Base-by-base conservation (phyloP, 2,329 filamentous ascomycete genomes). In the Epichloe coenophiala region DNA sequence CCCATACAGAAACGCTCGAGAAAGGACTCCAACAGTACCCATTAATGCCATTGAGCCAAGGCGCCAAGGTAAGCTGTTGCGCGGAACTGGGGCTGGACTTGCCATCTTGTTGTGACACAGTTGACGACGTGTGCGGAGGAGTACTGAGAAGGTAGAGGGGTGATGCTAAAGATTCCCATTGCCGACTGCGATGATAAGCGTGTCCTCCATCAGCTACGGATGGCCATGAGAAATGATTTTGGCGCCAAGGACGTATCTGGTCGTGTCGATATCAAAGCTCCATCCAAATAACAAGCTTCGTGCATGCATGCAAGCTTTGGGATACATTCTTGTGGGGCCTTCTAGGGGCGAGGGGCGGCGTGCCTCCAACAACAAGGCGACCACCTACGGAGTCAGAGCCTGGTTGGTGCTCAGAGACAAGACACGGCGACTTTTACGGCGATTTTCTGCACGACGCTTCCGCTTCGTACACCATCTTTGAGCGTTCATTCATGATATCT, bases 1-100 rank as follows among this genome's bases (percentile, higher is more conserved):
- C 0, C 78, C 80, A 57, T 81, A 84, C 42, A 96, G 69, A 62
- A 97, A 96, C 2, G 71, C 74, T 54, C 86, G 80, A 51, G 81
- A 88, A 6, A 94, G 57, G 31, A 81, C 68, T 45, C 83, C 85
- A 0, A 88, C 83, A 11, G 83, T 66, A 59, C 85, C 83, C 76
- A 95, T 88, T 38, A 86, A 77, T 55, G 82, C 70, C 48, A 82
- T 74, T n/a, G 89, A 94, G 37, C 77, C 77, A 50, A 82, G 68
- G 55, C 86, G 84, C 84, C 86, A 89, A 67, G 80, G 71, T 52
- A 83, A 68, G 60, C 78, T 77, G 33, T 81, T 81, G 64, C 75
- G 68, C 51, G 55, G 54, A 41, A 62, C 58, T 47, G 64, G 54
- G 43, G 58, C 53, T 27, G 61, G 48, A 36, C 45, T 47, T 11